Evolutionary conservation across 768 basidiomycete genomes (phyloP).

Genomic region (Collybia mongolica): DNA sequence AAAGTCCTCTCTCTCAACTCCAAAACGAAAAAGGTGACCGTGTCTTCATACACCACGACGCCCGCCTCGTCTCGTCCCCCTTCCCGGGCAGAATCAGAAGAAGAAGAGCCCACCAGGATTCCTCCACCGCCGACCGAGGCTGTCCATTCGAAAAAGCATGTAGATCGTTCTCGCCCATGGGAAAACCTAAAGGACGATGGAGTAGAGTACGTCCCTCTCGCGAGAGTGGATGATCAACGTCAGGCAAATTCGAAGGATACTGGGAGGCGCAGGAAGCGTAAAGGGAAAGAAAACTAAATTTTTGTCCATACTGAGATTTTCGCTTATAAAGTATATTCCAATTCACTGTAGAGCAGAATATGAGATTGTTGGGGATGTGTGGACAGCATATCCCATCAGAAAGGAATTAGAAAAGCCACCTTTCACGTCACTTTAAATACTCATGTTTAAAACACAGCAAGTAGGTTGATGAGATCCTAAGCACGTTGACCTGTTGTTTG

Average conservation of each 20-base stretch:
- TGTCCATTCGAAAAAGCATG: conserved; percentile 25
- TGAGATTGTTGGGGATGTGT: no score
- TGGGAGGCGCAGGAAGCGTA: background rate
- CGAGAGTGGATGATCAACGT: conserved; percentile 3
- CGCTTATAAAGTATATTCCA: no score
- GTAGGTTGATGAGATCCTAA: no score
- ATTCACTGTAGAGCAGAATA: no score
- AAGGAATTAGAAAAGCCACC: no score
- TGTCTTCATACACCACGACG: conserved; percentile 51
- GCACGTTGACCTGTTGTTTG: no score
- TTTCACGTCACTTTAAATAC: no score
- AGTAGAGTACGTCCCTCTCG: conserved; percentile 35
- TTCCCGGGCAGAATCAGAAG: conserved; percentile 28
- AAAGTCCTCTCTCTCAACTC: conserved; percentile 58
- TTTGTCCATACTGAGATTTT: no score
- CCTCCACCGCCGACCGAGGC: conserved; percentile 35
- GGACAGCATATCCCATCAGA: no score
- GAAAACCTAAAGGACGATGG: conserved; percentile 34
- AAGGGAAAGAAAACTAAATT: background rate
- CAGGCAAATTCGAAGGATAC: background rate
- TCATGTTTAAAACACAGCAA: no score
- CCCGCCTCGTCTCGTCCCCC: conserved; percentile 34
- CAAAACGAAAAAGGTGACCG: conserved; percentile 46
- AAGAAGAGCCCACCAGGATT: conserved; percentile 33
- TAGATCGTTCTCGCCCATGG: conserved; percentile 39